phyloP scores from a whole-genome alignment of 75 land plant species.

The Cupressus sempervirens region DNA sequence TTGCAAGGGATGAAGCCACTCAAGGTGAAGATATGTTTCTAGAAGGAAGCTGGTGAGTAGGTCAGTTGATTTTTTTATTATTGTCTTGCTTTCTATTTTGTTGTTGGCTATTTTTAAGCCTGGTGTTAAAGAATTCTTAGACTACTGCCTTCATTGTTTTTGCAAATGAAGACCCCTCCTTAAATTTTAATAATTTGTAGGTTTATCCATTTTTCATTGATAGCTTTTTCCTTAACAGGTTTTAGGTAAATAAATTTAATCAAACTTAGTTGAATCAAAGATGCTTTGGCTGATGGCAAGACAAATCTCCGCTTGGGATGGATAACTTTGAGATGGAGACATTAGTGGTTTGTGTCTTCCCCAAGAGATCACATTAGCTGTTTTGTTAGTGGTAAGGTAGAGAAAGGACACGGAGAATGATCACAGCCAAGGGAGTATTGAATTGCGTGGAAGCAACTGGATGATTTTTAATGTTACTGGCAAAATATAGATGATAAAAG shows the following conservation, averaged over 20 bases:
- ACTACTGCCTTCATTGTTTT: background rate
- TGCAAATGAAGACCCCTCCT: background rate
- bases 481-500: background rate
- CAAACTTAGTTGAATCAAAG: background rate
- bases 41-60: conserved; percentile 45
- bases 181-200: background rate
- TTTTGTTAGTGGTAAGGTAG: background rate
- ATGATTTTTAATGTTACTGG: too few species aligned
- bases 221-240: background rate
- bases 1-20: conserved; percentile 48
- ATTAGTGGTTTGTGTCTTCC: background rate
- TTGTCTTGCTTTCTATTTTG: background rate
- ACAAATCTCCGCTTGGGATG: background rate
- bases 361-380: background rate
- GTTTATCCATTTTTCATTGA: background rate
- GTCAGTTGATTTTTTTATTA: conserved; percentile 9
- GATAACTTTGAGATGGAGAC: background rate
- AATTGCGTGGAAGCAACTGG: background rate
- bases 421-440: background rate
- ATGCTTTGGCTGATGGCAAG: background rate
- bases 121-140: background rate
- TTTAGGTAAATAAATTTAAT: background rate
- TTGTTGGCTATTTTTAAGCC: background rate
- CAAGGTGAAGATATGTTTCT: conserved; percentile 18
- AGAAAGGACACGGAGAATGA: background rate